Evolutionary conservation across 1,284 basidiomycete species (phyloP).

Genomic region (Vanrija humicola): DNA sequence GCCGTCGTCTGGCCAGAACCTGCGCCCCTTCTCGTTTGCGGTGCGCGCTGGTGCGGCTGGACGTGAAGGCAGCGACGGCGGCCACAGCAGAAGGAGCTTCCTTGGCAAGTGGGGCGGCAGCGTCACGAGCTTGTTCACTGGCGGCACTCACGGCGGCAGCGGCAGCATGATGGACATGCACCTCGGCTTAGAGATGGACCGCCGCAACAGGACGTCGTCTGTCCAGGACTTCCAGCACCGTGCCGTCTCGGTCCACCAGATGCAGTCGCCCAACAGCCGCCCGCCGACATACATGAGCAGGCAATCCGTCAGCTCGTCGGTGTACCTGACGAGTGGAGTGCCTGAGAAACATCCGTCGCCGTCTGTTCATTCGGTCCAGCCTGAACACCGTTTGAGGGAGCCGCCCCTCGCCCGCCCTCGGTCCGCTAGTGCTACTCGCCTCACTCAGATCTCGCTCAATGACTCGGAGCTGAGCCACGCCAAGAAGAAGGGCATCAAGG

Average conservation of each 20-base stretch:
- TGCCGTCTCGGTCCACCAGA: slow-evolving; percentile 14
- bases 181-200: slow-evolving; percentile 46
- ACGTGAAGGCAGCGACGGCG: slow-evolving; percentile 28
- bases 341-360: no score
- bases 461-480: slow-evolving; percentile 15
- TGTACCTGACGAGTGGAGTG: slow-evolving; percentile 6
- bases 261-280: slow-evolving; percentile 22
- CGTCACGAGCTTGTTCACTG: slow-evolving; percentile 74
- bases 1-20: slow-evolving; percentile 17
- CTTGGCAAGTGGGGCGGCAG: slow-evolving; percentile 63
- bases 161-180: slow-evolving; percentile 92
- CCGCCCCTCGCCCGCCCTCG: slow-evolving; percentile 10
- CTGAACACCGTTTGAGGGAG: no score
- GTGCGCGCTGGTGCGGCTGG: slow-evolving; percentile 40
- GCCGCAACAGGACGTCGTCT: slow-evolving; percentile 30
- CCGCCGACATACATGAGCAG: not conserved
- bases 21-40: slow-evolving; percentile 48
- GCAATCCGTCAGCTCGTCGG: slow-evolving; percentile 6
- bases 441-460: slow-evolving; percentile 31
- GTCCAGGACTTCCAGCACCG: slow-evolving; percentile 9
- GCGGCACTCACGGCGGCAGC: slow-evolving; percentile 64
- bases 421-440: slow-evolving; percentile 29
- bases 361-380: no score
- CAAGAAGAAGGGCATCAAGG: slow-evolving; percentile 74
- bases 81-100: slow-evolving; percentile 43